Percentiles rank a stretch among this genome's conserved stretches.
These are phyloP conservation scores for Orbilia blumenaviensis DNA, from an alignment of 2,329 filamentous ascomycete genomes.

Conservation along the genomic window DNA sequence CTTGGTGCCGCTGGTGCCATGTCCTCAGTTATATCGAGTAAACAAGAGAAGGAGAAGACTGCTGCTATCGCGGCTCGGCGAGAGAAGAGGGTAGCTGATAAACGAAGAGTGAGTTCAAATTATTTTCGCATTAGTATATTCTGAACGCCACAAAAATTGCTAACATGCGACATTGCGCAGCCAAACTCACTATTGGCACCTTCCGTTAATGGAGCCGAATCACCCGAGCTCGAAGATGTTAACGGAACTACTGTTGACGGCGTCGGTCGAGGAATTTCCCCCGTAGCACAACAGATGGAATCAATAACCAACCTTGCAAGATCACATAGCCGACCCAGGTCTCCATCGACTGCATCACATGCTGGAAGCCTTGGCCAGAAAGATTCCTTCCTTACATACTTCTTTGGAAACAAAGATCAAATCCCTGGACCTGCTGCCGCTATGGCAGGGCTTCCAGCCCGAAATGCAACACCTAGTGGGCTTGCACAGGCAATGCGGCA, in stretches of 20 bases:
- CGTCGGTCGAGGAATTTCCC: conserved; percentile 55
- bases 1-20: conserved; percentile 95
- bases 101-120: conserved; percentile 36
- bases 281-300: conserved; percentile 52
- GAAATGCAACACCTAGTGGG: conserved; percentile 66
- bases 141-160: neutral
- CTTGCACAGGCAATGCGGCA: conserved; percentile 85
- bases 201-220: conserved; percentile 75
- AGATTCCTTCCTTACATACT: conserved; percentile 97
- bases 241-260: too few species aligned
- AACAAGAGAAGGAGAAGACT: conserved; percentile 91
- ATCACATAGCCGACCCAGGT: conserved; percentile 67
- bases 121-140: neutral
- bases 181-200: conserved; percentile 55
- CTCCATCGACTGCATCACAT: conserved; percentile 59
- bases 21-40: conserved; percentile 93
- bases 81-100: conserved; percentile 75
- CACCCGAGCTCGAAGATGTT: conserved; percentile 72
- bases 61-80: conserved; percentile 80
- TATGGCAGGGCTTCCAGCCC: conserved; percentile 61
- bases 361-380: conserved; percentile 61
- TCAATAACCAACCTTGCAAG: conserved; percentile 62
- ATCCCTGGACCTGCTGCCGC: conserved; percentile 64
- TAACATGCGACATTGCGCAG: conserved; percentile 12
- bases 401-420: conserved; percentile 90